Evolutionary conservation across 108 stramenopile genomes (phyloP).

Genomic region (Phaeodactylum tricornutum): DNA sequence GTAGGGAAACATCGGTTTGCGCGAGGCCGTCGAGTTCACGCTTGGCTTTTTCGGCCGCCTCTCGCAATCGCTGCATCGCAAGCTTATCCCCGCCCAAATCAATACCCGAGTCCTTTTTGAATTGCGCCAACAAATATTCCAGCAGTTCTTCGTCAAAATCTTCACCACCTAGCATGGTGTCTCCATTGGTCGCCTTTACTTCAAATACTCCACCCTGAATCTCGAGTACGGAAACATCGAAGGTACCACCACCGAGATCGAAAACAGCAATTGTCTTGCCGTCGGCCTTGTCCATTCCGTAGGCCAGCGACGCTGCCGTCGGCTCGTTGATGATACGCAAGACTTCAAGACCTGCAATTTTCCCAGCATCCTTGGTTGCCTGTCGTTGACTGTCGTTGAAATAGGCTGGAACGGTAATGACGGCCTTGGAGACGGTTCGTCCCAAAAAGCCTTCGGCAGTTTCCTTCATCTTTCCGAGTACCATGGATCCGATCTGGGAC

Average conservation of each 20-base stretch:
- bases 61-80: slow-evolving; percentile 97
- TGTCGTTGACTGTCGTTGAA: slow-evolving; percentile 98
- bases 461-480: slow-evolving; percentile 99
- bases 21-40: slow-evolving; percentile 98
- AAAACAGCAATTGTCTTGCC: slow-evolving; percentile 99
- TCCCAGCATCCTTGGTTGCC: slow-evolving; percentile 98
- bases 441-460: slow-evolving; percentile 98
- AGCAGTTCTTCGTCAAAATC: slow-evolving; percentile 98
- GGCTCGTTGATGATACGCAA: slow-evolving; percentile 99
- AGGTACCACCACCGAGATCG: slow-evolving; percentile 99
- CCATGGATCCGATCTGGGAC: slow-evolving; percentile 97
- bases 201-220: slow-evolving; percentile 99
- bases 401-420: slow-evolving; percentile 99
- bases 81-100: slow-evolving; percentile 80
- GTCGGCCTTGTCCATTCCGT: slow-evolving; percentile 98
- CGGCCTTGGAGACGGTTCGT: slow-evolving; percentile 91
- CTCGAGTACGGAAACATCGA: slow-evolving; percentile 97
- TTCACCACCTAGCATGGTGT: slow-evolving; percentile 99
- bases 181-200: slow-evolving; percentile 99
- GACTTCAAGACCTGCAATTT: slow-evolving; percentile 97
- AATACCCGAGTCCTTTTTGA: slow-evolving; percentile 96
- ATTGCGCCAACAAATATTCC: slow-evolving; percentile 81
- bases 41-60: slow-evolving; percentile 99
- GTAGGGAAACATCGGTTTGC: slow-evolving; percentile 96
- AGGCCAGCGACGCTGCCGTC: slow-evolving; percentile 98